phyloP scores from a whole-genome alignment of 2,329 filamentous ascomycete genomes.

The Fusarium sp. region DNA sequence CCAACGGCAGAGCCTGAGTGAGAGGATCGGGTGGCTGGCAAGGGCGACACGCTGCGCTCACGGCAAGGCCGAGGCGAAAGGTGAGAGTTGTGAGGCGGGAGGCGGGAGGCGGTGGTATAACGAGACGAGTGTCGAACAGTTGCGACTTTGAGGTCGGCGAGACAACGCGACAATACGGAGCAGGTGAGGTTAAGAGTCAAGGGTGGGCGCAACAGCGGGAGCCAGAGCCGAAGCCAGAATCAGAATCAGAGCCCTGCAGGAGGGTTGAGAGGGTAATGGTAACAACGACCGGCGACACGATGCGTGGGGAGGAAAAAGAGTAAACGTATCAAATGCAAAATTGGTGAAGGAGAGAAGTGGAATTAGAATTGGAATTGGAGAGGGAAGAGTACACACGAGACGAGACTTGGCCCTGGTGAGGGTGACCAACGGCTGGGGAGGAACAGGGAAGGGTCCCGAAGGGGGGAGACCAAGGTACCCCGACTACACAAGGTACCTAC shows the following conservation, averaged over 20 bases:
- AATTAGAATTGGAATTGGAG: slow-evolving; percentile 12
- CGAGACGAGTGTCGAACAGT: slow-evolving; percentile 9
- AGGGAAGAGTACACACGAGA: slow-evolving; percentile 34
- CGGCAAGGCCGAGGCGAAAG: slow-evolving; percentile 9
- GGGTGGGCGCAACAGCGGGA: slow-evolving; percentile 6
- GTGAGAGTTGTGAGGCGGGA: slow-evolving; percentile 6
- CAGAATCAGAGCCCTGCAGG: slow-evolving; percentile 31
- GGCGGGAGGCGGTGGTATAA: slow-evolving; percentile 17
- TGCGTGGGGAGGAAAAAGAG: slow-evolving; percentile 12
- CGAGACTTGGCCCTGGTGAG: slow-evolving; percentile 25
- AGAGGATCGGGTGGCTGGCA: background rate
- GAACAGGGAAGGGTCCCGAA: slow-evolving; percentile 19
- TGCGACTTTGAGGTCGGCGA: slow-evolving; percentile 7
- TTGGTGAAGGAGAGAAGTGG: slow-evolving; percentile 23
- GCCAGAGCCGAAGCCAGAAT: too few species aligned
- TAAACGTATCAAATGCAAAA: slow-evolving; percentile 1
- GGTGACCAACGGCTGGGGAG: slow-evolving; percentile 6
- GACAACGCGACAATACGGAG: slow-evolving; percentile 22
- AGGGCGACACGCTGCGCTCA: slow-evolving; percentile 13
- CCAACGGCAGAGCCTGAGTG: slow-evolving; percentile 10
- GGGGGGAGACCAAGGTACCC: slow-evolving; percentile 8
- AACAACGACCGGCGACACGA: slow-evolving; percentile 1
- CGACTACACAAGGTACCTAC: background rate
- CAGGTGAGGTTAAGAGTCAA: slow-evolving; percentile 2
- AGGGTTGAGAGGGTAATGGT: slow-evolving; percentile 4